Evolutionary conservation across 169 alveolate genomes (phyloP).

Genomic region (Eimeria necatrix): DNA sequence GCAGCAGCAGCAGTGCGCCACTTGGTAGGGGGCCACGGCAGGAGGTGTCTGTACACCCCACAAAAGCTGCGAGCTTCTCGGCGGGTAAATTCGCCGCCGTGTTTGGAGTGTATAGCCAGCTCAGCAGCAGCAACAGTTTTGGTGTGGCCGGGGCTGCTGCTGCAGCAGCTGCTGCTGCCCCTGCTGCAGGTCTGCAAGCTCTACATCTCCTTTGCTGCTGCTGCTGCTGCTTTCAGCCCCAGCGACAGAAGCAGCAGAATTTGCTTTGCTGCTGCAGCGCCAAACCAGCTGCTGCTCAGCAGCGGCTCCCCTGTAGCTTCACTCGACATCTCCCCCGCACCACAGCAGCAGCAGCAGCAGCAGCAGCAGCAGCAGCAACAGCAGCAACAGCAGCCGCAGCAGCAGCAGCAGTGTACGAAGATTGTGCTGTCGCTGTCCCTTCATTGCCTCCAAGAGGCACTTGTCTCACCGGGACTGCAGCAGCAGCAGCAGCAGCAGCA

Average conservation of each 20-base stretch:
- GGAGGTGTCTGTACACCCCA: slow-evolving; percentile 13
- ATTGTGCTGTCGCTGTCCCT: background rate
- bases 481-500: too few species aligned
- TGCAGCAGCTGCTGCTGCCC: slow-evolving; percentile 69
- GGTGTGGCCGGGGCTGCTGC: slow-evolving; percentile 61
- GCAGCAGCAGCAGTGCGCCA: slow-evolving; percentile 59
- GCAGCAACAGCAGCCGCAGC: slow-evolving; percentile 33
- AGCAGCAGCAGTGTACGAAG: slow-evolving; percentile 16
- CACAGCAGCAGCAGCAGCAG: slow-evolving; percentile 39
- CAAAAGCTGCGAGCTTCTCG: background rate
- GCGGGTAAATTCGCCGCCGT: background rate
- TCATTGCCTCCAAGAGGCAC: background rate
- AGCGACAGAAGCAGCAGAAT: background rate
- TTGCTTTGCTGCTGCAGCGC: background rate
- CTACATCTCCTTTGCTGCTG: slow-evolving; percentile 29
- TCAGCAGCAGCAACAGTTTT: slow-evolving; percentile 36
- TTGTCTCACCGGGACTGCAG: background rate
- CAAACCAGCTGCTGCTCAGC: background rate
- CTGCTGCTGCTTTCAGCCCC: background rate
- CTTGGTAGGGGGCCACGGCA: slow-evolving; percentile 2
- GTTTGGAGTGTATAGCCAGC: background rate
- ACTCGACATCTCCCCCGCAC: background rate
- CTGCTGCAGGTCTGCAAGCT: slow-evolving; percentile 59
- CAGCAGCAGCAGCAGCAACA: slow-evolving; percentile 65
- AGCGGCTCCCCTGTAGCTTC: background rate